Evolutionary conservation across 2,329 filamentous ascomycete genomes (phyloP).

Genomic region (Aspergillus fischeri): DNA sequence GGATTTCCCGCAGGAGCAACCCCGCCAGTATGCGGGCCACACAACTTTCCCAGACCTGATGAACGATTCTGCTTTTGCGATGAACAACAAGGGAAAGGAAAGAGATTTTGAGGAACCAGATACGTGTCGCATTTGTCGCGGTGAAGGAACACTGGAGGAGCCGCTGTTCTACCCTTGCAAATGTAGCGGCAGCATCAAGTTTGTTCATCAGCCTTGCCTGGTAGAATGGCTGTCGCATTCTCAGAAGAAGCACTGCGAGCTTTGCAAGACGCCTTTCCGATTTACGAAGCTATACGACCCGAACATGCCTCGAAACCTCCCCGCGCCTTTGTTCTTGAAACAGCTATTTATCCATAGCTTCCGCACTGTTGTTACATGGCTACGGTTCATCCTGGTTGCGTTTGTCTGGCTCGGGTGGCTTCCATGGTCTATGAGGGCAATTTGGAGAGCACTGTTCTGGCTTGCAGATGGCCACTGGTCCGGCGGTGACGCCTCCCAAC

Average conservation of each 20-base stretch:
- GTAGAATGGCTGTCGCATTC: conserved; percentile 99
- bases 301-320: conserved; percentile 82
- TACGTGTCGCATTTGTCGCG: conserved; percentile 95
- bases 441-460: conserved; percentile 96
- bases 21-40: conserved; percentile 17
- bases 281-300: conserved; percentile 98
- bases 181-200: conserved; percentile 98
- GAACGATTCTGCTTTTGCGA: conserved; percentile 53
- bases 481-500: conserved; percentile 22
- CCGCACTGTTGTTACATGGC: conserved; percentile 70
- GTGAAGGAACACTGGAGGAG: conserved; percentile 75
- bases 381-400: conserved; percentile 71
- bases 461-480: conserved; percentile 73
- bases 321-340: conserved; percentile 72
- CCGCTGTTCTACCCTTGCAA: conserved; percentile 97
- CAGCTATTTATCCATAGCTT: conserved; percentile 71
- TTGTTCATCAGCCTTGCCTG: conserved; percentile 93
- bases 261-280: conserved; percentile 96
- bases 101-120: conserved; percentile 56
- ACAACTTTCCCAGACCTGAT: conserved; percentile 48
- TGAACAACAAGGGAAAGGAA: conserved; percentile 35
- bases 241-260: conserved; percentile 98
- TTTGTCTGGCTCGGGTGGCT: conserved; percentile 86
- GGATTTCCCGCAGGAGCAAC: conserved; percentile 23
- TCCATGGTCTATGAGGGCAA: conserved; percentile 83